A percentile compares a stretch with the other conserved stretches of the same genome.
phyloP scores from a whole-genome alignment of 139 green algal species.

The Microglena sp. region DNA sequence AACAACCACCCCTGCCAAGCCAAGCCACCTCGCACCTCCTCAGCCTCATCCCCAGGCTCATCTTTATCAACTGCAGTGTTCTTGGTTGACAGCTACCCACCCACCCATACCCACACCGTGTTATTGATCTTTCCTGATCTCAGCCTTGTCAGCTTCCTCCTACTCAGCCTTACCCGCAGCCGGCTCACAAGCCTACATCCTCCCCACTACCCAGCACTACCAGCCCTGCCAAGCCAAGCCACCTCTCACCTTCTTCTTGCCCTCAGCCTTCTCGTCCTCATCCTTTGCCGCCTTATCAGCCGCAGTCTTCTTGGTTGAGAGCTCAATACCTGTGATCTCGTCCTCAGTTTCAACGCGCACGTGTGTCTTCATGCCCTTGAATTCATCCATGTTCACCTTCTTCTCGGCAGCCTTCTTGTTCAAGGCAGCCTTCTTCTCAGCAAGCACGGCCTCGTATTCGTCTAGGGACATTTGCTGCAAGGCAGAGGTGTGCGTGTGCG shows the following conservation, averaged over 20 bases:
- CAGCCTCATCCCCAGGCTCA: slow-evolving; percentile 8
- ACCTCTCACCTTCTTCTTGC: slow-evolving; percentile 23
- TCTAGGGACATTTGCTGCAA: slow-evolving; percentile 58
- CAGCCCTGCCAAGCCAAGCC: background rate
- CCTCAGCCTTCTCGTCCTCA: slow-evolving; percentile 9
- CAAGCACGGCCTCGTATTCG: slow-evolving; percentile 61
- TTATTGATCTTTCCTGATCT: background rate
- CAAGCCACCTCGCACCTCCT: slow-evolving; percentile 7
- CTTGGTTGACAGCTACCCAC: slow-evolving; percentile 31
- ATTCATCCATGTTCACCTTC: slow-evolving; percentile 22
- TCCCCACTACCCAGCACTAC: background rate
- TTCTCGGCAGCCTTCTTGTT: slow-evolving; percentile 47
- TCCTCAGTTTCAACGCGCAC: slow-evolving; percentile 27
- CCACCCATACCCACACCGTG: background rate
- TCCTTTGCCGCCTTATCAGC: slow-evolving; percentile 8
- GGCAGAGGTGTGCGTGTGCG: too few species aligned
- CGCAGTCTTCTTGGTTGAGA: slow-evolving; percentile 31
- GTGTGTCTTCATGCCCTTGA: slow-evolving; percentile 11
- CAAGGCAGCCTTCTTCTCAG: slow-evolving; percentile 63
- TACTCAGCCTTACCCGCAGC: too few species aligned
- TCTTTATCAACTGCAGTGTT: slow-evolving; percentile 16
- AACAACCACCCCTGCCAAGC: background rate
- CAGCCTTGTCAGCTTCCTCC: too few species aligned
- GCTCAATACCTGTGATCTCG: slow-evolving; percentile 28
- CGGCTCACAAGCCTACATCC: background rate